Evolutionary conservation across 2,329 filamentous ascomycete species (phyloP).

Genomic region (Talaromyces albobiverticillius): DNA sequence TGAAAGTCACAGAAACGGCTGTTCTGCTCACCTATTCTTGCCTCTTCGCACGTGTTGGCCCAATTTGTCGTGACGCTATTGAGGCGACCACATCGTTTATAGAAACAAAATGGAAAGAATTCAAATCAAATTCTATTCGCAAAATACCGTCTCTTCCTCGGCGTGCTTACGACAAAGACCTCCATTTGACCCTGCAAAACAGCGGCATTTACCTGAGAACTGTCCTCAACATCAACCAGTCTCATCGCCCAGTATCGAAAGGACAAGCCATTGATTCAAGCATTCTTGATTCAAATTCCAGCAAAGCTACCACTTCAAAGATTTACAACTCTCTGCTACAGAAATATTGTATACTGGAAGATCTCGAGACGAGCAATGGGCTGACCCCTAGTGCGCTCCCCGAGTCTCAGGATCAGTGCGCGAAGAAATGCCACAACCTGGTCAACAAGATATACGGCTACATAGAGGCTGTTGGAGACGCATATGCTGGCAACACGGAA

Average conservation of each 20-base stretch:
- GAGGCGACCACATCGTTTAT: slow-evolving; percentile 13
- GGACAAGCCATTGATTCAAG: neutral
- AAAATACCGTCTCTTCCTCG: slow-evolving; percentile 1
- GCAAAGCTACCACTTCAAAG: slow-evolving; percentile 12
- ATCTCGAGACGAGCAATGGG: slow-evolving; percentile 9
- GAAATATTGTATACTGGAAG: slow-evolving; percentile 17
- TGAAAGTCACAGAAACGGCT: slow-evolving; percentile 15
- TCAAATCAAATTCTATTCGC: slow-evolving; percentile 39
- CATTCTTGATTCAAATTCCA: neutral
- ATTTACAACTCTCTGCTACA: slow-evolving; percentile 13
- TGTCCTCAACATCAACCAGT: neutral
- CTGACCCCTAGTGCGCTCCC: neutral
- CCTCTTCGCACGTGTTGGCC: neutral
- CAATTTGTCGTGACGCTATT: neutral
- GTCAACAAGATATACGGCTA: slow-evolving; percentile 36
- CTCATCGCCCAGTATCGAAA: neutral
- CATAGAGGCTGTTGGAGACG: slow-evolving; percentile 27
- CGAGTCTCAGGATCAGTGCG: neutral
- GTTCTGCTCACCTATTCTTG: neutral
- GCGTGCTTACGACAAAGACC: neutral
- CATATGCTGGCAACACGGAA: slow-evolving; percentile 47
- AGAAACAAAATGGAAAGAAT: slow-evolving; percentile 36
- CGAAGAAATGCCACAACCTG: slow-evolving; percentile 28
- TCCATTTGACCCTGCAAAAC: neutral
- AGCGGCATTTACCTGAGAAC: neutral